Evolutionary conservation across 441 rosid species (phyloP).

Genomic region (Gossypium lobatum): DNA sequence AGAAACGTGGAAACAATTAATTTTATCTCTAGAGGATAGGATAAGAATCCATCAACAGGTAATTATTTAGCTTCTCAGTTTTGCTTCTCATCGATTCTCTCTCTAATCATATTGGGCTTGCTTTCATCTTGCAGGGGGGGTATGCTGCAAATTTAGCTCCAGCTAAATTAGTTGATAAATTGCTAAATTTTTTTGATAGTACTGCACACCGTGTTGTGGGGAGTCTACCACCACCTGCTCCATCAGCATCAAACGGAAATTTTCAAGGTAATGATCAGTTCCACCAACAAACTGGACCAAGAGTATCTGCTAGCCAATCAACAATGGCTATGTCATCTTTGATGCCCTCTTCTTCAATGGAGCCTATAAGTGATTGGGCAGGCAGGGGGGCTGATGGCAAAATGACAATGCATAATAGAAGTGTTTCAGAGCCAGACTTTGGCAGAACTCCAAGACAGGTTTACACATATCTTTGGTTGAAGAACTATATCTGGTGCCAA

Average conservation of each 20-base stretch:
- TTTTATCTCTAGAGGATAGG: slow-evolving; percentile 77
- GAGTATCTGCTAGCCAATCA: slow-evolving; percentile 81
- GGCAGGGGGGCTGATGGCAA: slow-evolving; percentile 55
- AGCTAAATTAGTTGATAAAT: slow-evolving; percentile 67
- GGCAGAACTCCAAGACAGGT: slow-evolving; percentile 95
- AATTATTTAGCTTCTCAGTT: slow-evolving; percentile 10
- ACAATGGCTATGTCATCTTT: slow-evolving; percentile 78
- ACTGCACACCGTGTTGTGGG: slow-evolving; percentile 94
- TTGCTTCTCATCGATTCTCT: not conserved
- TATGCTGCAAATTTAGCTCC: slow-evolving; percentile 77
- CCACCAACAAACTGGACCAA: slow-evolving; percentile 42
- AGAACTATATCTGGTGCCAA: not conserved
- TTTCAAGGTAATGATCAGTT: slow-evolving; percentile 41
- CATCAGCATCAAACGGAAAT: slow-evolving; percentile 44
- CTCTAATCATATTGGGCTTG: slow-evolving; percentile 4
- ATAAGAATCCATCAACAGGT: slow-evolving; percentile 88
- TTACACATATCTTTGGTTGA: slow-evolving; percentile 11
- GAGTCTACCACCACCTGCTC: slow-evolving; percentile 69
- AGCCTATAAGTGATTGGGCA: slow-evolving; percentile 62
- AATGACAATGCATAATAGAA: slow-evolving; percentile 68
- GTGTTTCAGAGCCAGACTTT: slow-evolving; percentile 93
- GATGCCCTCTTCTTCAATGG: slow-evolving; percentile 77
- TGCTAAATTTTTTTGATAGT: slow-evolving; percentile 79
- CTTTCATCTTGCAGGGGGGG: slow-evolving; percentile 64
- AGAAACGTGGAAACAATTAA: slow-evolving; percentile 71